Percentiles rank a stretch among this genome's conserved stretches.
phyloP scores from a whole-genome alignment of 2,329 filamentous ascomycete genomes.

The Ophiocordyceps unilateralis region DNA sequence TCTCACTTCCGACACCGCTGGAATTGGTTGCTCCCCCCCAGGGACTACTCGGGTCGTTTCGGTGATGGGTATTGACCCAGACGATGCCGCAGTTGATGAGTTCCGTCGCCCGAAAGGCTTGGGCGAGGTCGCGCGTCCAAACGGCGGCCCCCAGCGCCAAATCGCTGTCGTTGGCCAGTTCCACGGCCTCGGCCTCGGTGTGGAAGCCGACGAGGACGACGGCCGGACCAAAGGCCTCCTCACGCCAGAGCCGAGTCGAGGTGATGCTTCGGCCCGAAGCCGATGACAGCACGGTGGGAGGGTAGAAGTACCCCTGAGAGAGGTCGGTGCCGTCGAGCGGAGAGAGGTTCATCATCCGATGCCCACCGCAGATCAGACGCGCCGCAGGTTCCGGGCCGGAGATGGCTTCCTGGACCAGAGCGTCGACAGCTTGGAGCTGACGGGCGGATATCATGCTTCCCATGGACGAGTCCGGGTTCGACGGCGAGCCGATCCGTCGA shows the following conservation, averaged over 20 bases:
- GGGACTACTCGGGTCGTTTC: conserved; percentile 54
- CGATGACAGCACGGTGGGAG: conserved; percentile 52
- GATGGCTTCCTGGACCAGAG: conserved; percentile 47
- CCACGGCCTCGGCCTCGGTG: conserved; percentile 52
- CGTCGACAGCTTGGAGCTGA: conserved; percentile 50
- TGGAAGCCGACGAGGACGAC: conserved; percentile 61
- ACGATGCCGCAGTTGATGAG: conserved; percentile 47
- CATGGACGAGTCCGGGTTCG: conserved; percentile 41
- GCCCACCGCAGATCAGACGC: conserved; percentile 24
- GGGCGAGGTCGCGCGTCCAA: conserved; percentile 60
- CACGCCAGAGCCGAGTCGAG: conserved; percentile 55
- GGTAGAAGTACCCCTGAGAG: conserved; percentile 53
- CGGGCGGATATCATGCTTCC: conserved; percentile 43
- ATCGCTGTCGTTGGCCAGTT: conserved; percentile 53
- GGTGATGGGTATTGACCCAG: conserved; percentile 46
- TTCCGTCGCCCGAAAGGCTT: conserved; percentile 58
- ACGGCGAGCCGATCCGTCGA: conserved; percentile 37
- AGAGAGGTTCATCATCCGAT: conserved; percentile 28
- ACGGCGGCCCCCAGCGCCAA: conserved; percentile 65
- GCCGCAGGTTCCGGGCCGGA: conserved; percentile 20
- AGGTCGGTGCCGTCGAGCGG: conserved; percentile 33
- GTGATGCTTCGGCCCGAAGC: conserved; percentile 40
- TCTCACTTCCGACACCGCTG: conserved; percentile 56
- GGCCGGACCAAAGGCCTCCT: conserved; percentile 74
- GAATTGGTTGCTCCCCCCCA: conserved; percentile 48